Evolutionary conservation across 2,329 filamentous ascomycete genomes (phyloP).

Genomic region (Magnaporthiopsis rhizophila): DNA sequence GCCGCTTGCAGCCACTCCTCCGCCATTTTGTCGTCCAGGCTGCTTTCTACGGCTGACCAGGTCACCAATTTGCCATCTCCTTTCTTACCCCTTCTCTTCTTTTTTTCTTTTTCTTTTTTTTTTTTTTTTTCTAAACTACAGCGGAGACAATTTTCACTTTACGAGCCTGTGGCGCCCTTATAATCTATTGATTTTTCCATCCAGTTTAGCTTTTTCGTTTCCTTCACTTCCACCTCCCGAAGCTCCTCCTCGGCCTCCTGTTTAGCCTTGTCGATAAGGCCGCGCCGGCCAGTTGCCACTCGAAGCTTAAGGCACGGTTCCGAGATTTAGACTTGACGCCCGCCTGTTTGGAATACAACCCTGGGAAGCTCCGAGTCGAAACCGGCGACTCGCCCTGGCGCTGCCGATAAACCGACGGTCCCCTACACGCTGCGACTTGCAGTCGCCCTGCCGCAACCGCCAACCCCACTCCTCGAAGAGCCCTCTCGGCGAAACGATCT

Average conservation of each 20-base stretch:
- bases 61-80: neutral
- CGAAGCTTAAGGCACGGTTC: neutral
- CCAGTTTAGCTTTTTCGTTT: neutral
- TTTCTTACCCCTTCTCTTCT: neutral
- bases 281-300: no score
- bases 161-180: neutral
- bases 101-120: neutral
- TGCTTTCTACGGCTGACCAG: no score
- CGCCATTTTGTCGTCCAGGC: neutral
- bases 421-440: neutral
- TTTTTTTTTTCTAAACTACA: neutral
- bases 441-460: no score
- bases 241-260: neutral
- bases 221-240: neutral
- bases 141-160: constrained; percentile 5
- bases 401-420: no score
- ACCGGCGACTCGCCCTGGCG: neutral
- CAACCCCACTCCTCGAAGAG: neutral
- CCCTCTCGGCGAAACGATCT: neutral
- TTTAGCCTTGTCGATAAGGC: neutral
- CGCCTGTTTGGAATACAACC: neutral
- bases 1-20: neutral
- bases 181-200: neutral
- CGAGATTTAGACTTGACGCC: neutral
- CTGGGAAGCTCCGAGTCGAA: neutral